Conservation (phyloP, 139 green algal species). For the Ettlia oleoabundans region DNA sequence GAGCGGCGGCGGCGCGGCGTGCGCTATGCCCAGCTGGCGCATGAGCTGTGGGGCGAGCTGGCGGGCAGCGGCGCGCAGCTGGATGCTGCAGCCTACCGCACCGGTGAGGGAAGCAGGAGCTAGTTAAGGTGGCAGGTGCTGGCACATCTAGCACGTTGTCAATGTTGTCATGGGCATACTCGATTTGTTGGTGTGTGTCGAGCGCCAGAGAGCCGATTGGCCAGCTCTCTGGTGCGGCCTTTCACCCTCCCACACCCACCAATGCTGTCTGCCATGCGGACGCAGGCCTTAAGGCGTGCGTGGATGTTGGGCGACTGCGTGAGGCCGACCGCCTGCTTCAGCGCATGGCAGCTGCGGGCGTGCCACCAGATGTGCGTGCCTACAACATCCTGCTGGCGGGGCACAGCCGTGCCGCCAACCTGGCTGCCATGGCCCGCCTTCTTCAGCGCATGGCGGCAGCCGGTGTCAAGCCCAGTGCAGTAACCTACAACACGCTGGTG, state of each 20-base stretch:
- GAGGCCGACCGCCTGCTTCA: slow-evolving; percentile 64
- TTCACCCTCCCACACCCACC: too few relatives aligned
- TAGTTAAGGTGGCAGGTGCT: too few relatives aligned
- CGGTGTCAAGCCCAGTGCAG: slow-evolving; percentile 42
- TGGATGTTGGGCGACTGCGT: slow-evolving; percentile 44
- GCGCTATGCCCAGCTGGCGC: slow-evolving; percentile 45
- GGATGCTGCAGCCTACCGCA: slow-evolving; percentile 55
- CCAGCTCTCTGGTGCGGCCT: too few relatives aligned
- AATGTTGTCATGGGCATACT: too few relatives aligned
- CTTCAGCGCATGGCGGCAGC: slow-evolving; percentile 53
- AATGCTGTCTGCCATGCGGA: too few relatives aligned
- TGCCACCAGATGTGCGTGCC: slow-evolving; percentile 44
- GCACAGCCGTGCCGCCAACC: slow-evolving; percentile 37
- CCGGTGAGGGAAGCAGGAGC: slow-evolving; percentile 40
- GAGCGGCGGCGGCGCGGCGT: slow-evolving; percentile 38
- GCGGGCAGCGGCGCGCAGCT: slow-evolving; percentile 26
- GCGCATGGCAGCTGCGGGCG: slow-evolving; percentile 3
- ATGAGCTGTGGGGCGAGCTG: slow-evolving; percentile 69
- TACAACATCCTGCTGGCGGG: slow-evolving; percentile 77
- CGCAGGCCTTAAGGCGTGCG: slow-evolving; percentile 72
- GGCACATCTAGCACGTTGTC: too few relatives aligned
- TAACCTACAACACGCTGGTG: slow-evolving; percentile 77
- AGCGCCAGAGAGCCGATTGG: too few relatives aligned
- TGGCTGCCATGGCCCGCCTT: slow-evolving; percentile 37
- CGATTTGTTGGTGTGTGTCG: too few relatives aligned